Base-by-base conservation (phyloP, 306 rosid species). In the Gleditsia sinensis region DNA sequence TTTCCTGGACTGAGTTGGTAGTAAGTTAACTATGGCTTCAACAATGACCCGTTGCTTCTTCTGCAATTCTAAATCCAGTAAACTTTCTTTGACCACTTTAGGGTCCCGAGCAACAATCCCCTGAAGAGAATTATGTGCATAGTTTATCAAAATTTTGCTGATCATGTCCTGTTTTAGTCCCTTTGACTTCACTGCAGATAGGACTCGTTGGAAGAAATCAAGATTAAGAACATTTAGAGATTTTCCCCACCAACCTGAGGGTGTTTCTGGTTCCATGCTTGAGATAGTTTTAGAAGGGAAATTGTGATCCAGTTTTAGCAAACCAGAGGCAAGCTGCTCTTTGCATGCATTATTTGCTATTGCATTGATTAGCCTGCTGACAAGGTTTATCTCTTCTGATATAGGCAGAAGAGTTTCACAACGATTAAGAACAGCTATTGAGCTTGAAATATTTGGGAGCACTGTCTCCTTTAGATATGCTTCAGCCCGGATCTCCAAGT, bases 401-500 rank as follows among this genome's bases (percentile, higher is more conserved):
- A 11, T 20, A 34, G 67, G 48, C 67, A 61, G 3, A 17, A 61
- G 67, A 23, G 12, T 17, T 61, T 61, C 67, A 36, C 67, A 61
- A 12, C 48, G 46, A 61, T 61, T 46, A 36, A 61, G 67, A 33
- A 34, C 67, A 34, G 17, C 34, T 17, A 61, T 61, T 34, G 48
- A 61, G 48, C 27, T 34, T 34, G 48, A 61, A 19, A 61, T 61
- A 10, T 61, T 61, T 17, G 67, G 30, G n/a, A 61, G 17, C n/a
- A 61, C 67, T 61, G 67, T 61, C 67, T 61, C 67, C 28, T 61
- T 61, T 5, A 61, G 67, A 61, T 61, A 61, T 9, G 48, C n/a
- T 61, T 61, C 67, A 61, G 67, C 48, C 9, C 67, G n/a, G 5
- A 10, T 61, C 67, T 61, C 67, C 67, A 61, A 61, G 67, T 61